phyloP scores from a whole-genome alignment of 2,329 filamentous ascomycete species.

The Penicillium sp. region DNA sequence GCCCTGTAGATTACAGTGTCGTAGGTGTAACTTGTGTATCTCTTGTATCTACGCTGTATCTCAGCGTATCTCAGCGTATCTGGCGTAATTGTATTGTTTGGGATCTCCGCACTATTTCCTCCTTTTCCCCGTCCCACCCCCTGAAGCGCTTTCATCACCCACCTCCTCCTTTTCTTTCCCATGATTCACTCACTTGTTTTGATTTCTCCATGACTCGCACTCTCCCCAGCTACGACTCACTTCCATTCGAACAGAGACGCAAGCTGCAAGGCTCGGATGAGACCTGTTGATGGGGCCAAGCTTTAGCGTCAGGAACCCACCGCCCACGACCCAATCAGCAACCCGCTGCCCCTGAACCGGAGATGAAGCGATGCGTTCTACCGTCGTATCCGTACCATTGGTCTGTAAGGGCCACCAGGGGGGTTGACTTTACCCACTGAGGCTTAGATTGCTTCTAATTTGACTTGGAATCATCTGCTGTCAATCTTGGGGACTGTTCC shows the following conservation, averaged over 20 bases:
- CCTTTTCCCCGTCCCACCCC: conserved; percentile 3
- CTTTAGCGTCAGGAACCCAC: conserved; percentile 30
- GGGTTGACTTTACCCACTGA: not conserved
- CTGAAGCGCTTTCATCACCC: conserved; percentile 8
- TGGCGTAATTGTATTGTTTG: not conserved
- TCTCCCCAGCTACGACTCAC: not conserved
- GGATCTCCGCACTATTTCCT: conserved; percentile 7
- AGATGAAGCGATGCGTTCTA: conserved; percentile 8
- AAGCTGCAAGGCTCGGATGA: conserved; percentile 17
- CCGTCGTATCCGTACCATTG: not conserved
- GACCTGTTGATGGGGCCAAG: conserved; percentile 7
- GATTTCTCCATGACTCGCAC: not conserved
- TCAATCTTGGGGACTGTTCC: not conserved
- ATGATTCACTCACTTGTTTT: not conserved
- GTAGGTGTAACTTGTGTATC: not conserved
- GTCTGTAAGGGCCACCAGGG: not conserved
- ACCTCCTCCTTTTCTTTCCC: not conserved
- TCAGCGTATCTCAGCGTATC: not conserved
- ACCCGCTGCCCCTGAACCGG: conserved; percentile 20
- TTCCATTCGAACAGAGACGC: not conserved
- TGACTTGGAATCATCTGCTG: not conserved
- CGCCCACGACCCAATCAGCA: conserved; percentile 17
- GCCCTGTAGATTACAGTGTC: conserved; percentile 2
- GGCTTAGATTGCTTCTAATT: not conserved
- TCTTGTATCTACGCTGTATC: not conserved